These are phyloP conservation scores for Penicillium sp. DNA, from an alignment of 2,329 filamentous ascomycete genomes.

Conservation along the genomic window DNA sequence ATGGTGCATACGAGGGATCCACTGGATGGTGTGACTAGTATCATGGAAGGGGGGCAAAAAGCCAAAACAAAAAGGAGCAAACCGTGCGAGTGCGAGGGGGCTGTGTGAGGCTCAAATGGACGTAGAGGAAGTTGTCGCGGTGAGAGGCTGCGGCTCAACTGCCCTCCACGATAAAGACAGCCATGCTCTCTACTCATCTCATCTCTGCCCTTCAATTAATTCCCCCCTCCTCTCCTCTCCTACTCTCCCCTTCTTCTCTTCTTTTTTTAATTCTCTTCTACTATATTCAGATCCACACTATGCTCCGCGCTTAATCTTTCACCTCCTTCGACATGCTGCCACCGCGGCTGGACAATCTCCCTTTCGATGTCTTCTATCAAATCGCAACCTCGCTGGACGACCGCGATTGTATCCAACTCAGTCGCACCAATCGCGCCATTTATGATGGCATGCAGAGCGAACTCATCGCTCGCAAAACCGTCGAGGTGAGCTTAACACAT, in stretches of 20 bases:
- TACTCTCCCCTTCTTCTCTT: neutral
- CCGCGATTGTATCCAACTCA: conserved; percentile 63
- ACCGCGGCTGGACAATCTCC: conserved; percentile 52
- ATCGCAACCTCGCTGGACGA: conserved; percentile 61
- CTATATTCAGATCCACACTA: neutral
- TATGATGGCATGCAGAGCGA: conserved; percentile 57
- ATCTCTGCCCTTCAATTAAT: neutral
- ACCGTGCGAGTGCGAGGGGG: neutral
- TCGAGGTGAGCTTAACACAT: conserved; percentile 54
- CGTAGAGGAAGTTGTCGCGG: neutral
- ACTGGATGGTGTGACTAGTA: too few relatives aligned
- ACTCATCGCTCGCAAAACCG: conserved; percentile 60
- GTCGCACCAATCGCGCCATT: conserved; percentile 58
- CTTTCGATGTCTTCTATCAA: conserved; percentile 68
- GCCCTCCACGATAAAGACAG: neutral
- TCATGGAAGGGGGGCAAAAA: too few relatives aligned
- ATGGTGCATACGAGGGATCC: too few relatives aligned
- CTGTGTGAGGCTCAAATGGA: neutral
- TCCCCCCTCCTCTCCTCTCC: neutral
- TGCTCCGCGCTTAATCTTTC: neutral
- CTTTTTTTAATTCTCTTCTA: neutral
- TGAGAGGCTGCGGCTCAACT: neutral
- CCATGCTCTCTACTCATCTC: neutral
- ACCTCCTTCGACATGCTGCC: conserved; percentile 8
- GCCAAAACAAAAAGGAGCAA: too few relatives aligned